Percentiles rank a stretch among this genome's conserved stretches.
phyloP scores from a whole-genome alignment of 441 rosid species.

The Populus hybrid region DNA sequence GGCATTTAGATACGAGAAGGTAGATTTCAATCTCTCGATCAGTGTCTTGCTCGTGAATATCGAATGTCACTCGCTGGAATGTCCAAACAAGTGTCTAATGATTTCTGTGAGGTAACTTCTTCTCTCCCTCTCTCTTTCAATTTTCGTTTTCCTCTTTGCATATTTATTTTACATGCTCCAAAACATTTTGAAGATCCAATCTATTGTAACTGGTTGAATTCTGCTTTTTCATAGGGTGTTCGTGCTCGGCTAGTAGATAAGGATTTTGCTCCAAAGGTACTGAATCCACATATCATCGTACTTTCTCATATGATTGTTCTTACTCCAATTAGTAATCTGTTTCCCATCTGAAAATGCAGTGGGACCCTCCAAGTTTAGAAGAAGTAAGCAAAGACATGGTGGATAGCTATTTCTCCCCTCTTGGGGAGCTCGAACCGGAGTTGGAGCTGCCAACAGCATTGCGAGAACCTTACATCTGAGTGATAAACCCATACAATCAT shows the following conservation, averaged over 20 bases:
- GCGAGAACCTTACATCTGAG: conserved; percentile 1
- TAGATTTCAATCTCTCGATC: conserved; percentile 84
- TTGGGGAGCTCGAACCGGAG: conserved; percentile 50
- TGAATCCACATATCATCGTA: neutral
- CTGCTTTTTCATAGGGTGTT: conserved; percentile 49
- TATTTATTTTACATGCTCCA: neutral
- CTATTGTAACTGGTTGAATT: conserved; percentile 10
- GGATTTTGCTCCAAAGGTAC: conserved; percentile 94
- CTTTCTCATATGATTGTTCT: neutral
- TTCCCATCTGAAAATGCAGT: conserved; percentile 44
- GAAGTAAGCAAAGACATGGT: conserved; percentile 85
- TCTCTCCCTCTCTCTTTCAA: neutral
- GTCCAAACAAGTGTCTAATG: conserved; percentile 53
- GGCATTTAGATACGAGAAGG: conserved; percentile 74
- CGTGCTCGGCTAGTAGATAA: conserved; percentile 73
- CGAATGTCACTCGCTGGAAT: conserved; percentile 58
- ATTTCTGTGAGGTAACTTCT: conserved; percentile 59
- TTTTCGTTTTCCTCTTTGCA: neutral
- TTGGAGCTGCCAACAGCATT: conserved; percentile 66
- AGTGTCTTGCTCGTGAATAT: conserved; percentile 80
- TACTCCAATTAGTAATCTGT: neutral
- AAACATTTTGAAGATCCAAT: neutral
- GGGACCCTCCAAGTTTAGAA: conserved; percentile 79
- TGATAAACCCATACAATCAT: neutral
- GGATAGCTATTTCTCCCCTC: conserved; percentile 51